phyloP scores from a whole-genome alignment of 352 stramenopile genomes.

The Elongisporangium senticosum region DNA sequence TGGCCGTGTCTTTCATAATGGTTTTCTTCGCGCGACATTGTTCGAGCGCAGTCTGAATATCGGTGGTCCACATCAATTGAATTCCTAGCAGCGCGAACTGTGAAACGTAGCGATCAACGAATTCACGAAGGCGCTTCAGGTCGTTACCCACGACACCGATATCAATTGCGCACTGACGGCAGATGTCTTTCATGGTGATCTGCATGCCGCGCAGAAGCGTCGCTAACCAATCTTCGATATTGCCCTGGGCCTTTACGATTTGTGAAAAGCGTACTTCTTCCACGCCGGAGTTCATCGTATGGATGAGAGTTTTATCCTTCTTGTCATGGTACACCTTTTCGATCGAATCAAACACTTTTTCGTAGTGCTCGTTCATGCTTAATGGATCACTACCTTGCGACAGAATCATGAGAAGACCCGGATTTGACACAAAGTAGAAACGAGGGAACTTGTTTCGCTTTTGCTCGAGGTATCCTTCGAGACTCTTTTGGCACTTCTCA shows the following conservation, averaged over 20 bases:
- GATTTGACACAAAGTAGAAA: constrained; percentile 99
- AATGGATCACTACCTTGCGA: constrained; percentile 96
- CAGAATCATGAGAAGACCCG: constrained; percentile 95
- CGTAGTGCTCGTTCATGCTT: constrained; percentile 98
- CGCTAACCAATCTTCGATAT: constrained; percentile 98
- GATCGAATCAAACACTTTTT: constrained; percentile 99
- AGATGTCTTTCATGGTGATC: constrained; percentile 97
- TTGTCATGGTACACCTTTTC: constrained; percentile 97
- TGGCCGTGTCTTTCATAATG: constrained; percentile 96
- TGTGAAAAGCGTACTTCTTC: constrained; percentile 94
- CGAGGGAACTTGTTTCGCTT: constrained; percentile 98
- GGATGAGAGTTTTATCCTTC: constrained; percentile 96
- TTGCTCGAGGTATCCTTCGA: constrained; percentile 97
- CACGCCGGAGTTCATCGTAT: constrained; percentile 91
- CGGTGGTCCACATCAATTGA: constrained; percentile 96
- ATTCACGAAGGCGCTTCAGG: constrained; percentile 89
- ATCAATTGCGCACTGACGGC: constrained; percentile 89
- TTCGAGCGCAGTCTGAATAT: constrained; percentile 94
- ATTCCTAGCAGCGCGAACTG: constrained; percentile 95
- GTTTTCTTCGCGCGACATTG: constrained; percentile 95
- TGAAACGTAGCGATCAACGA: constrained; percentile 93
- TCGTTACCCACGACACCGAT: constrained; percentile 90
- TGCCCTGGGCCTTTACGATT: constrained; percentile 94
- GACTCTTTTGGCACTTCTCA: constrained; percentile 97
- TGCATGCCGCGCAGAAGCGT: constrained; percentile 94